Evolutionary conservation across 345 rosid genomes (phyloP).

Genomic region (Abelmoschus esculentus): DNA sequence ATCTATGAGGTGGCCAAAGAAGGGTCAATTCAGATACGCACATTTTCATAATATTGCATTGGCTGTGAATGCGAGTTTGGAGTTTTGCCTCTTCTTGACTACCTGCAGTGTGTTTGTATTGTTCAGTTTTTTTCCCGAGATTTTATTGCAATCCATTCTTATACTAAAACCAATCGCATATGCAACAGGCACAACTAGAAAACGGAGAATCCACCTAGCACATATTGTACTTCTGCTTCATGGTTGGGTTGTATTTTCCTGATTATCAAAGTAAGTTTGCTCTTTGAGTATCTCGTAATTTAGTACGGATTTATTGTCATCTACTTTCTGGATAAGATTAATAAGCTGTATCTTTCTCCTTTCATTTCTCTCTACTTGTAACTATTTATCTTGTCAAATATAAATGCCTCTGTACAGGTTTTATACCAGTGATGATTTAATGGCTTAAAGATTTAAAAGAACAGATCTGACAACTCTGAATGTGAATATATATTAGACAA

Average conservation of each 20-base stretch:
- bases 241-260: background rate
- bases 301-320: background rate
- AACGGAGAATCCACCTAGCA: background rate
- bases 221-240: background rate
- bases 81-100: conserved; percentile 1
- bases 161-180: no score
- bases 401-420: background rate
- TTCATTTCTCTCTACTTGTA: background rate
- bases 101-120: background rate
- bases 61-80: background rate
- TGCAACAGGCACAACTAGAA: background rate
- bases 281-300: background rate
- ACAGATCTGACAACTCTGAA: background rate
- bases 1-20: background rate
- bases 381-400: background rate
- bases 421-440: background rate
- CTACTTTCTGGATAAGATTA: background rate
- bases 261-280: background rate
- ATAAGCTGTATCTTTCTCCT: background rate
- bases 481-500: background rate
- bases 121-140: background rate
- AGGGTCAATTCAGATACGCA: background rate
- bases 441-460: background rate
- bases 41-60: background rate
- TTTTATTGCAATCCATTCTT: background rate